These are phyloP conservation scores for Tranzscheliella williamsii DNA, from an alignment of 1,284 basidiomycete genomes.

Conservation along the genomic window DNA sequence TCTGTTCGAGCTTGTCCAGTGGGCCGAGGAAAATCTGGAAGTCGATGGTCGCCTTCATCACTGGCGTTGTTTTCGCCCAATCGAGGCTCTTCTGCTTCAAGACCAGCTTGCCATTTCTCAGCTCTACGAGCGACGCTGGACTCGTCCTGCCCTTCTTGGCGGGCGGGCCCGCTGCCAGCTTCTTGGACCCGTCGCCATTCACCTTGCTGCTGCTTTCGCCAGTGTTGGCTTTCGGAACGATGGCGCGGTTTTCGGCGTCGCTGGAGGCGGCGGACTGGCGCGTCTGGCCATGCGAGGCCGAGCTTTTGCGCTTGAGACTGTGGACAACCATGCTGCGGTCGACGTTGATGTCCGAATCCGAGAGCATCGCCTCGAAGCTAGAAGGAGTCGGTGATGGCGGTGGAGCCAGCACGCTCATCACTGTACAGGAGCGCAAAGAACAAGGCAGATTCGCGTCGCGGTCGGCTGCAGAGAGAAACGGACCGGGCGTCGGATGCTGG, in stretches of 20 bases:
- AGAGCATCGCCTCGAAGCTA: constrained; percentile 37
- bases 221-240: background rate
- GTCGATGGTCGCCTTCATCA: constrained; percentile 64
- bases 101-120: constrained; percentile 70
- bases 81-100: constrained; percentile 77
- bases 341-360: constrained; percentile 38
- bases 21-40: constrained; percentile 43
- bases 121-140: constrained; percentile 46
- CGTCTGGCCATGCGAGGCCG: constrained; percentile 9
- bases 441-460: too few relatives aligned
- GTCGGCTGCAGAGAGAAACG: too few relatives aligned
- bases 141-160: constrained; percentile 25
- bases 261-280: constrained; percentile 10
- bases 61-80: constrained; percentile 76
- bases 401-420: constrained; percentile 42
- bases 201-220: background rate
- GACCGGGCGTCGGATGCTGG: too few relatives aligned
- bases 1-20: constrained; percentile 61
- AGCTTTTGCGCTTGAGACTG: constrained; percentile 35
- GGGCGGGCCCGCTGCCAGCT: constrained; percentile 7
- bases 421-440: too few relatives aligned
- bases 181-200: background rate
- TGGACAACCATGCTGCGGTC: constrained; percentile 25
- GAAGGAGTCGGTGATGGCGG: constrained; percentile 42
- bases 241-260: constrained; percentile 29